Evolutionary conservation across 1,139 yeast genomes (phyloP), one percentile per base, ranked within the genome.

Genomic region (Blastobotrys serpentis): DNA sequence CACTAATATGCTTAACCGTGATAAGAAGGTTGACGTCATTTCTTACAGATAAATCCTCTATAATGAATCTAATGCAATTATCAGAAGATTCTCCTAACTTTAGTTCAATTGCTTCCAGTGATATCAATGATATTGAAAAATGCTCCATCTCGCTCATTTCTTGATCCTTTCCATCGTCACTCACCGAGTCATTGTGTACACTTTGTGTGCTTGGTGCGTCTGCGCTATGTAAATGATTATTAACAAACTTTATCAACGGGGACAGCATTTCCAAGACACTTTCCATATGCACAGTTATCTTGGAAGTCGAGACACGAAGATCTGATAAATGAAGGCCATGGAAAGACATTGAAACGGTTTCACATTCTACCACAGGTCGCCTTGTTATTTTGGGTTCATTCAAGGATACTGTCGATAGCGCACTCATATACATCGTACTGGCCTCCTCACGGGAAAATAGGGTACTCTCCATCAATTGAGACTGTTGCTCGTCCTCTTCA

Each of bases 351-450:
- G 47, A 51, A 11, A 54, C 25, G 10, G 48, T 23, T n/a, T 56
- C 59, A 14, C 56, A 51, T 61, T 44, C 62, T 42, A 48, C 53
- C 23, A 45, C 49, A 39, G 26, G 61, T 41, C n/a, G 56, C 43
- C 23, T 45, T 43, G 8, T 46, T 23, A 16, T 53, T n/a, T 43
- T 45, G 3, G 47, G 38, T 13, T 45, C 51, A 13, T 19, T 18
- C 2, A 42, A 29, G 6, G 41, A 21, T 3, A 52, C 43, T 14
- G 53, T 52, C 25, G 66, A 56, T 51, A 56, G 53, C 1, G 96
- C 95, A 66, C 95, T 86, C 90, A 86, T 81, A 62, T 86, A 88
- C 26, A 88, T 76, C 1, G 94, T 82, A 43, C 81, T 77, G 1
- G 86, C 84, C 53, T 84, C 85, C 46, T 78, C 82, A 47, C 79